Conservation (phyloP, 2,329 filamentous ascomycete genomes). For the Ustulina deusta region DNA sequence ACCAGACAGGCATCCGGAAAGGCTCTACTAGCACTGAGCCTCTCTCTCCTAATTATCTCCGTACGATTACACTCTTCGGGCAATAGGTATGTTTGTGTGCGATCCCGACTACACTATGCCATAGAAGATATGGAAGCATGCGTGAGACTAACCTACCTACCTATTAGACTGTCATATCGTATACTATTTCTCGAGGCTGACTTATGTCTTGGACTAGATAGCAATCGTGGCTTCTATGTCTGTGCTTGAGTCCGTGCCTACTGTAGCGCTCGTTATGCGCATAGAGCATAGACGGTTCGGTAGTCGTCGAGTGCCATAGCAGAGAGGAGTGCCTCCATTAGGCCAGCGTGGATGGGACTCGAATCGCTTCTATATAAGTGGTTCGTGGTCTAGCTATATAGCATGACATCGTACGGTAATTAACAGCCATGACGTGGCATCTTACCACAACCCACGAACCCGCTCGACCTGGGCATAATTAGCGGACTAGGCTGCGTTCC, state of each 20-base stretch:
- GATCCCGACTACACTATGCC: not conserved
- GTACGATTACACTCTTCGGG: too few relatives aligned
- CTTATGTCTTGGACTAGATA: too few relatives aligned
- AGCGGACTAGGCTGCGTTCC: too few relatives aligned
- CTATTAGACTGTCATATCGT: not conserved
- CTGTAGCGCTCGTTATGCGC: not conserved
- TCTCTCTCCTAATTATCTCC: too few relatives aligned
- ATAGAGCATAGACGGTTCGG: not conserved
- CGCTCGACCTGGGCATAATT: not conserved
- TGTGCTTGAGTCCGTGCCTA: not conserved
- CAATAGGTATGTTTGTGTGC: too few relatives aligned
- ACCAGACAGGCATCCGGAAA: too few relatives aligned
- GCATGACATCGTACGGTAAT: constrained; percentile 10
- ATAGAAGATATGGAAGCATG: not conserved
- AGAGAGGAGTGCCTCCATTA: not conserved
- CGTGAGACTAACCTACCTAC: not conserved
- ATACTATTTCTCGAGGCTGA: not conserved
- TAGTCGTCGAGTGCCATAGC: not conserved
- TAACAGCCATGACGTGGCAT: not conserved
- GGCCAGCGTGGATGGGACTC: not conserved
- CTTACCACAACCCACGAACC: not conserved
- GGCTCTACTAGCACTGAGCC: too few relatives aligned
- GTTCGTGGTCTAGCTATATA: not conserved
- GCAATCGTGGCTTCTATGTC: not conserved
- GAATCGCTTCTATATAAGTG: not conserved